Conservation (phyloP, 257 asterid genomes). For the Solanum pinnatisectum region DNA sequence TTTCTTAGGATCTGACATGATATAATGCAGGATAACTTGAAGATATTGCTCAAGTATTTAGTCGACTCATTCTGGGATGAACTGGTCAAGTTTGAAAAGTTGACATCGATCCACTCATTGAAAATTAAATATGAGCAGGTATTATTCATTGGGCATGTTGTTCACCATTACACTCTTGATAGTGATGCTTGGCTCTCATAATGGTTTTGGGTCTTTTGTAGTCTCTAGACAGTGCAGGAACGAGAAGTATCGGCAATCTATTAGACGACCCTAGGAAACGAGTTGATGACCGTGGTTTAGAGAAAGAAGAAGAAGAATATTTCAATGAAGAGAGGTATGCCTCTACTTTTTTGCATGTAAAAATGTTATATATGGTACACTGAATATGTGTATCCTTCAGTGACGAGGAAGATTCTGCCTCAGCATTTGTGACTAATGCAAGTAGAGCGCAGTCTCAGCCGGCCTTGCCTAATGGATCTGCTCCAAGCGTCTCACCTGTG, state of each 20-base stretch:
- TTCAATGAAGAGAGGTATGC: slow-evolving; percentile 92
- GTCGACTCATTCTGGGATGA: slow-evolving; percentile 87
- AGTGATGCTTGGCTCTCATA: slow-evolving; percentile 1
- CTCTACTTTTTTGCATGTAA: not conserved
- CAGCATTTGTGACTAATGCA: slow-evolving; percentile 43
- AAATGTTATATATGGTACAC: not conserved
- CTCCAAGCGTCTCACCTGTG: slow-evolving; percentile 26
- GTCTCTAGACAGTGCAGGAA: slow-evolving; percentile 59
- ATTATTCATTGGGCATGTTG: not conserved
- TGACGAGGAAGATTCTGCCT: slow-evolving; percentile 93
- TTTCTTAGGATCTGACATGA: slow-evolving; percentile 1
- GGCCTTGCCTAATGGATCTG: slow-evolving; percentile 50
- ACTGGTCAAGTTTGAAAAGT: slow-evolving; percentile 55
- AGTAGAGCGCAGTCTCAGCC: slow-evolving; percentile 35
- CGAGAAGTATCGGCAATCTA: slow-evolving; percentile 33
- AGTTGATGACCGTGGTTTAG: slow-evolving; percentile 81
- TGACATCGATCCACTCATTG: slow-evolving; percentile 56
- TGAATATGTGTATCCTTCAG: slow-evolving; percentile 27
- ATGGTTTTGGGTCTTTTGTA: slow-evolving; percentile 37
- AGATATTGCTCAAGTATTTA: slow-evolving; percentile 61
- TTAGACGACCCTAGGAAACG: slow-evolving; percentile 75
- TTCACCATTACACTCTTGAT: not conserved
- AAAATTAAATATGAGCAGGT: slow-evolving; percentile 97
- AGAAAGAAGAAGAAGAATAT: slow-evolving; percentile 95
- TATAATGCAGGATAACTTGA: slow-evolving; percentile 72